These are phyloP conservation scores for Elsinoe necatrix DNA, from an alignment of 2,329 filamentous ascomycete genomes.

Conservation along the genomic window DNA sequence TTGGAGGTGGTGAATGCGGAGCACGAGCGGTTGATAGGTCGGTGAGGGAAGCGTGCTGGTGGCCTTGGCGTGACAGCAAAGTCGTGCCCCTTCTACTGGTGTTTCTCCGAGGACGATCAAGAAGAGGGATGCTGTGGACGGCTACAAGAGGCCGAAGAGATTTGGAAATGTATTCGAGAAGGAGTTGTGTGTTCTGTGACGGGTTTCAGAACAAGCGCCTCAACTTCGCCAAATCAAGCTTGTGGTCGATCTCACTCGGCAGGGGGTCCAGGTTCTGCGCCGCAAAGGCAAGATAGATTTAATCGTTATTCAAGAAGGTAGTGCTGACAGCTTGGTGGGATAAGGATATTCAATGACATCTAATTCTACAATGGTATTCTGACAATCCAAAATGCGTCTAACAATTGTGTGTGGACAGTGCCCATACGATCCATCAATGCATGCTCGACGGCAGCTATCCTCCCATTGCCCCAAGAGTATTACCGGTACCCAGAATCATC, in stretches of 20 bases:
- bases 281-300: not conserved
- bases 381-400: not conserved
- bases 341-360: slow-evolving; percentile 1
- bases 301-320: not conserved
- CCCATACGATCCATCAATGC: not conserved
- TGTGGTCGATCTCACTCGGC: slow-evolving; percentile 4
- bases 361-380: slow-evolving; percentile 14
- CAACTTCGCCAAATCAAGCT: not conserved
- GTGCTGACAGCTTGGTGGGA: slow-evolving; percentile 1
- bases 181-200: not conserved
- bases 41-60: not conserved
- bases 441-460: not conserved
- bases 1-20: not conserved
- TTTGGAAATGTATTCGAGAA: slow-evolving; percentile 5
- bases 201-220: slow-evolving; percentile 2
- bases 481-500: not conserved
- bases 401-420: slow-evolving; percentile 4
- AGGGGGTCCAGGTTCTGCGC: not conserved
- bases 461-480: not conserved
- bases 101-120: not conserved
- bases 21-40: slow-evolving; percentile 9
- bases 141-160: not conserved
- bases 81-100: not conserved
- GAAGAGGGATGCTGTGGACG: not conserved
- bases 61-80: not conserved